Percentiles rank a stretch among this genome's conserved stretches.
phyloP scores from a whole-genome alignment of 306 rosid species.

The Myrica gale region DNA sequence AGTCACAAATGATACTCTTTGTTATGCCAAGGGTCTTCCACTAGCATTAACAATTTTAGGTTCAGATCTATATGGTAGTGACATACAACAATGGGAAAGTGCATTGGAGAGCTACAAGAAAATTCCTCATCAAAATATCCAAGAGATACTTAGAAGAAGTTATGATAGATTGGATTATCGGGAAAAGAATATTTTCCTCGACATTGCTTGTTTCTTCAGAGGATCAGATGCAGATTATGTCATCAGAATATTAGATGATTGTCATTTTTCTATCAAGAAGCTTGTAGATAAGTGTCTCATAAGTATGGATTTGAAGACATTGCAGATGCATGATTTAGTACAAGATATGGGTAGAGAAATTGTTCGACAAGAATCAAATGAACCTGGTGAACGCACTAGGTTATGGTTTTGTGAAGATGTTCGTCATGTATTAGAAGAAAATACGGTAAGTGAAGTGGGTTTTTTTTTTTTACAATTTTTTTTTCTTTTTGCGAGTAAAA shows the following conservation, averaged over 20 bases:
- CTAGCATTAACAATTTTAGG: slow-evolving; percentile 39
- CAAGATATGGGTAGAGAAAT: slow-evolving; percentile 43
- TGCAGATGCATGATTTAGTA: slow-evolving; percentile 41
- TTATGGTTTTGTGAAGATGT: slow-evolving; percentile 39
- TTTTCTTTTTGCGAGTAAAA: too few species aligned
- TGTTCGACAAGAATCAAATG: slow-evolving; percentile 22
- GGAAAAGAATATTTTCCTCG: background rate
- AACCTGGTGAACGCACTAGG: slow-evolving; percentile 25
- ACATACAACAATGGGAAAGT: slow-evolving; percentile 23
- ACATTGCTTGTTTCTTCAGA: slow-evolving; percentile 22
- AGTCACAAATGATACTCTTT: background rate
- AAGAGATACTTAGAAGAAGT: slow-evolving; percentile 17
- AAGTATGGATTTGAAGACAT: background rate
- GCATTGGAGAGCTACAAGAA: slow-evolving; percentile 11
- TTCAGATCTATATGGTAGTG: slow-evolving; percentile 3
- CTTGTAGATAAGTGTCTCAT: background rate
- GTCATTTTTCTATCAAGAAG: background rate
- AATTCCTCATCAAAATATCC: background rate
- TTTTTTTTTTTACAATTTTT: background rate
- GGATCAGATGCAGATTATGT: background rate
- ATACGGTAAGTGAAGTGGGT: background rate
- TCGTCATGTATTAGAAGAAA: background rate
- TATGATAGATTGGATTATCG: slow-evolving; percentile 9
- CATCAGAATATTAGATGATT: background rate
- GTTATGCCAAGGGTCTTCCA: slow-evolving; percentile 37